A percentile compares a stretch with the other conserved stretches of the same genome.
Conservation (phyloP, 2,329 filamentous ascomycete species). For the Colletotrichum cuscutae region DNA sequence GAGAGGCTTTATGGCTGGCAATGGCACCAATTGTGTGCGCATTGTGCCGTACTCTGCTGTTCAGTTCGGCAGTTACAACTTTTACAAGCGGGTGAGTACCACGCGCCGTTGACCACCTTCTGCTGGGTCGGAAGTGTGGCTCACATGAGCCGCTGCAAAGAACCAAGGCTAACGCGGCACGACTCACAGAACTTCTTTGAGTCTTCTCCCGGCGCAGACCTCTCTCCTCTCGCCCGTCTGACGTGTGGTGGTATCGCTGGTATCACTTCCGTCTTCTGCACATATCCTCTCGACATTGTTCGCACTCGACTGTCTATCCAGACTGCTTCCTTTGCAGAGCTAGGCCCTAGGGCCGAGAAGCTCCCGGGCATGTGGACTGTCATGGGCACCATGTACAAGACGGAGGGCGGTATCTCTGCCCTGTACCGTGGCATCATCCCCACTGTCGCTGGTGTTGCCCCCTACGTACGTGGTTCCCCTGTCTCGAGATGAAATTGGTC, state of each 20-base stretch:
- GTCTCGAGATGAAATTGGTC: neutral
- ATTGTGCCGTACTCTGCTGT: conserved; percentile 99
- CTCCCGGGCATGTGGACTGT: conserved; percentile 94
- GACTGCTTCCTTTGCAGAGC: conserved; percentile 89
- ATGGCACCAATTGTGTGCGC: conserved; percentile 97
- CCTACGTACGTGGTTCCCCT: conserved; percentile 72
- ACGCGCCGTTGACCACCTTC: neutral
- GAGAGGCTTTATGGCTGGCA: conserved; percentile 97
- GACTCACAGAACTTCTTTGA: conserved; percentile 77
- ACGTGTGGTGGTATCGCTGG: conserved; percentile 92
- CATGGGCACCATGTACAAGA: conserved; percentile 85
- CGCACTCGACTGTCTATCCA: conserved; percentile 97
- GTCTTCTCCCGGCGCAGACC: conserved; percentile 75
- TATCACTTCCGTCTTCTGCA: conserved; percentile 93
- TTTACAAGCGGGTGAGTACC: conserved; percentile 83
- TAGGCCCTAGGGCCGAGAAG: conserved; percentile 72
- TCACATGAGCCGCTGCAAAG: neutral
- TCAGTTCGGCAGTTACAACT: conserved; percentile 97
- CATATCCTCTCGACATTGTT: conserved; percentile 97
- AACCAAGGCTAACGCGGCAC: conserved; percentile 21
- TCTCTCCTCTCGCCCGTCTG: conserved; percentile 79
- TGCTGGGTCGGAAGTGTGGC: no score
- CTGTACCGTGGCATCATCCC: conserved; percentile 96
- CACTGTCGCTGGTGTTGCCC: conserved; percentile 93
- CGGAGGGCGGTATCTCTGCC: conserved; percentile 84